Conservation (phyloP, 148 eudicot genomes). For the Oxyria digyna region DNA sequence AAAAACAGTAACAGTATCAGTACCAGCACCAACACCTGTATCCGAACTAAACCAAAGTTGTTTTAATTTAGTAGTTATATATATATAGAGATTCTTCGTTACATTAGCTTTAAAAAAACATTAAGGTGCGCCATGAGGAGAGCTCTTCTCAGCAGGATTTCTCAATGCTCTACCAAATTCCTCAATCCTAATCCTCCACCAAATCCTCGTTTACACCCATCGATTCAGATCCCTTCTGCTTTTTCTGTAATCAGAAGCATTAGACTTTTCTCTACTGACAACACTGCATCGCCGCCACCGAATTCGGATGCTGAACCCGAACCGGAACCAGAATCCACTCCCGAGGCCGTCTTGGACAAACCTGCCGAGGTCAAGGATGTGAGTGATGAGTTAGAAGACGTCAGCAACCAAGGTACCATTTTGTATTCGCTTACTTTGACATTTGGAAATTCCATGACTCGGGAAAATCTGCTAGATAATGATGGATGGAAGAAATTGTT, state of each 20-base stretch:
- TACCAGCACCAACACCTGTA: no score
- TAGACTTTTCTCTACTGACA: constrained; percentile 39
- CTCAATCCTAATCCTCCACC: constrained; percentile 9
- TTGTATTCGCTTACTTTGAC: no score
- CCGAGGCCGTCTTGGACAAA: constrained; percentile 14
- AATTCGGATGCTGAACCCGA: constrained; percentile 9
- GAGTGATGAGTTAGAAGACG: constrained; percentile 27
- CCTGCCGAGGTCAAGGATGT: constrained; percentile 16
- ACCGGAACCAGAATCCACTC: constrained; percentile 16
- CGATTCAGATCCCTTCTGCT: no score
- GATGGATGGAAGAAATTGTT: not conserved
- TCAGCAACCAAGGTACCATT: constrained; percentile 47
- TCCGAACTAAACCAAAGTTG: no score
- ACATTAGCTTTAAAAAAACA: no score
- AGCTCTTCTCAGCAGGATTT: constrained; percentile 23
- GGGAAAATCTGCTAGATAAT: no score
- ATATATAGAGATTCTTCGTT: no score
- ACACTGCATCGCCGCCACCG: constrained; percentile 7
- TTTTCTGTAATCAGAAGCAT: constrained; percentile 8
- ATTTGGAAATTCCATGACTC: no score
- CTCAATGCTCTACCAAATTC: constrained; percentile 18
- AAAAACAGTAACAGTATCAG: no score
- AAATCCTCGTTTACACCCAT: no score
- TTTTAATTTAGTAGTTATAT: no score
- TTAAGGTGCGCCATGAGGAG: constrained; percentile 41